Percentiles rank a stretch among this genome's conserved stretches.
phyloP scores from a whole-genome alignment of 2,329 filamentous ascomycete genomes.

The Stachybotrys chlorohalonatus region DNA sequence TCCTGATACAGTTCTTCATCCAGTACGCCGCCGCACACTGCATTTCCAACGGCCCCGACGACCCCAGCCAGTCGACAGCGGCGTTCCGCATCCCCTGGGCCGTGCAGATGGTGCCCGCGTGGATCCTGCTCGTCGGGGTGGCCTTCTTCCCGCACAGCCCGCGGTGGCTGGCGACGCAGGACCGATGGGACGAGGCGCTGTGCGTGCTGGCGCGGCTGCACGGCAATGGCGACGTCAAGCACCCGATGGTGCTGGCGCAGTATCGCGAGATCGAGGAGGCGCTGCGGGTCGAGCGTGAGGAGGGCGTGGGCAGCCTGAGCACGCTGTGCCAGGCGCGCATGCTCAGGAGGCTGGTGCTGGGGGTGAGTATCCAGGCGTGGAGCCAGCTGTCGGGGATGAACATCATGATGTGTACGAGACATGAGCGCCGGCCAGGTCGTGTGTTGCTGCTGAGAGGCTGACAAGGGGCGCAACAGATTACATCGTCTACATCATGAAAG shows the following conservation, averaged over 20 bases:
- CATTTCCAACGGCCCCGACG: conserved; percentile 38
- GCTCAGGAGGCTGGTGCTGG: conserved; percentile 46
- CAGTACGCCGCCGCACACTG: conserved; percentile 51
- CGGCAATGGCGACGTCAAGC: conserved; percentile 42
- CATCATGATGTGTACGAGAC: conserved; percentile 39
- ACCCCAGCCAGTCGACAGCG: conserved; percentile 38
- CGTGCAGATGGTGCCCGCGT: conserved; percentile 46
- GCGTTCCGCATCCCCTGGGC: conserved; percentile 56
- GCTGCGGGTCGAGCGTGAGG: conserved; percentile 43
- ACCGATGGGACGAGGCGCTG: conserved; percentile 57
- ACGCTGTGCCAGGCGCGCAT: conserved; percentile 42
- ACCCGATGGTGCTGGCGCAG: conserved; percentile 53
- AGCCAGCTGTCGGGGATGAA: conserved; percentile 52
- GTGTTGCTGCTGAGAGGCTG: no score
- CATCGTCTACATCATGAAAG: conserved; percentile 52
- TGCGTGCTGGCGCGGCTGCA: conserved; percentile 50
- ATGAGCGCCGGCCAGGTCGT: no score
- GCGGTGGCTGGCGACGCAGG: conserved; percentile 60
- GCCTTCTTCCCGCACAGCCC: conserved; percentile 57
- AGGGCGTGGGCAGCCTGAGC: conserved; percentile 36
- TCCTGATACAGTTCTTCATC: conserved; percentile 58
- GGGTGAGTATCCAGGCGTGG: conserved; percentile 51
- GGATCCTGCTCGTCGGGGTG: conserved; percentile 44
- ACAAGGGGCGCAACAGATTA: conserved; percentile 26
- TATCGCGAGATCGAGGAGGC: conserved; percentile 52